These are phyloP conservation scores for Russula dissimulans DNA, from an alignment of 768 basidiomycete genomes.

Conservation along the genomic window DNA sequence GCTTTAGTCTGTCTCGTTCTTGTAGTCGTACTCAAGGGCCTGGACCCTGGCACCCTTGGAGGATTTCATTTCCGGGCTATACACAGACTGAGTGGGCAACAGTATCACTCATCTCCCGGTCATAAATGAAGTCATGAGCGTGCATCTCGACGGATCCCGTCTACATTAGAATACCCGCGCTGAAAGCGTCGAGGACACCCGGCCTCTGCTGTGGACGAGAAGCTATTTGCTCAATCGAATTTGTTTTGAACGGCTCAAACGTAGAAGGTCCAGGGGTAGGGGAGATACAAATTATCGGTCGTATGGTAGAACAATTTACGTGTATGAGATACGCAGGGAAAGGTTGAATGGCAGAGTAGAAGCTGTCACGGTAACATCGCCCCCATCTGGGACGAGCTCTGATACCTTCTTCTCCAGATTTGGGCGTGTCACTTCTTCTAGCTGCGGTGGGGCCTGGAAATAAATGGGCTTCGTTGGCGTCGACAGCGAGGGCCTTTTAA, in stretches of 20 bases:
- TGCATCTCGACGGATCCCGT: too few relatives aligned
- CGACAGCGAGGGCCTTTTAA: conserved; percentile 91
- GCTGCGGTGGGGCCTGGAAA: conserved; percentile 86
- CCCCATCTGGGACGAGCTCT: conserved; percentile 69
- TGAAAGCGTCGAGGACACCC: too few relatives aligned
- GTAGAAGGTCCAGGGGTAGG: not conserved
- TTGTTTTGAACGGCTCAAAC: too few relatives aligned
- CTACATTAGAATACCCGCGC: too few relatives aligned
- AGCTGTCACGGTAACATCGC: conserved; percentile 84
- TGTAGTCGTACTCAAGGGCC: too few relatives aligned
- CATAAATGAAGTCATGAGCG: too few relatives aligned
- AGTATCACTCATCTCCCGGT: too few relatives aligned
- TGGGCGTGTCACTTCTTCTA: conserved; percentile 81
- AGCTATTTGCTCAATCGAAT: too few relatives aligned
- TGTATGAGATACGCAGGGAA: conserved; percentile 54
- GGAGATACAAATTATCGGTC: not conserved
- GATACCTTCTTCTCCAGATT: conserved; percentile 82
- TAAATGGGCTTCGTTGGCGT: conserved; percentile 71
- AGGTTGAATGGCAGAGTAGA: conserved; percentile 80
- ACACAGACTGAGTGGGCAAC: conserved; percentile 43
- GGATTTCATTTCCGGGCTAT: too few relatives aligned
- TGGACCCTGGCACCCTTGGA: too few relatives aligned
- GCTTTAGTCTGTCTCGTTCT: conserved; percentile 43
- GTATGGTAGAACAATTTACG: conserved; percentile 21
- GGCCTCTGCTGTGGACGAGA: too few relatives aligned